Evolutionary conservation across 257 asterid genomes (phyloP), one percentile per base, ranked within the genome.

Genomic region (Solanum gandarillasii): DNA sequence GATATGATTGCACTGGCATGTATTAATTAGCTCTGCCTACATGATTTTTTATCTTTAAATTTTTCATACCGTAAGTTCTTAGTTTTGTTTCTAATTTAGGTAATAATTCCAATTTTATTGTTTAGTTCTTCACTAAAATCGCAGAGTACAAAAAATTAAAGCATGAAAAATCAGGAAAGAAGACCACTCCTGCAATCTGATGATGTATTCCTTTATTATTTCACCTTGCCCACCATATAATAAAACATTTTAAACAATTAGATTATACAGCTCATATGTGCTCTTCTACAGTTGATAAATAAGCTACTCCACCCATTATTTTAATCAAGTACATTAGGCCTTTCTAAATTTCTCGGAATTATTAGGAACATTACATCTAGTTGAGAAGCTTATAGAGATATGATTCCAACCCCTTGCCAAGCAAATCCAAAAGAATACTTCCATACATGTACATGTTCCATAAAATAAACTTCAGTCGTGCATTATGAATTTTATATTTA

Each of bases 171-270:
- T 58, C 58, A 34, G 41, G 86, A 31, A 83, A 35, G 71, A 67
- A 87, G 88, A 75, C 86, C 29, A 13, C 35, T 74, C 83, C 52
- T 89, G 89, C 89, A 87, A 60, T 35, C 86, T 12, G 18, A 76
- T 38, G 83, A 76, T 38, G 58, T 76, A 39, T 76, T 76, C 58
- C 21, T 38, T 76, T 39, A 31, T 76, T n/a, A 38, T n/a, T 38
- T 73, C 83, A 76, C 58, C 34, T 76, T 76, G 83, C 58, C 11
- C 34, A 76, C 60, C 35, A 76, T 39, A 39, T n/a, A 18, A 12
- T 38, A 76, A 74, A 52, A 38, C 34, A n/a, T 23, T 39, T 36
- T n/a, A 39, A 38, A 31, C 6, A 38, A 23, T 76, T 23, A 76
- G 58, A 76, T 38, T 23, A 38, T n/a, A 76, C 83, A 76, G 83